Base-by-base conservation (phyloP, 148 eudicot genomes). In the Tetragonia tetragonoides region DNA sequence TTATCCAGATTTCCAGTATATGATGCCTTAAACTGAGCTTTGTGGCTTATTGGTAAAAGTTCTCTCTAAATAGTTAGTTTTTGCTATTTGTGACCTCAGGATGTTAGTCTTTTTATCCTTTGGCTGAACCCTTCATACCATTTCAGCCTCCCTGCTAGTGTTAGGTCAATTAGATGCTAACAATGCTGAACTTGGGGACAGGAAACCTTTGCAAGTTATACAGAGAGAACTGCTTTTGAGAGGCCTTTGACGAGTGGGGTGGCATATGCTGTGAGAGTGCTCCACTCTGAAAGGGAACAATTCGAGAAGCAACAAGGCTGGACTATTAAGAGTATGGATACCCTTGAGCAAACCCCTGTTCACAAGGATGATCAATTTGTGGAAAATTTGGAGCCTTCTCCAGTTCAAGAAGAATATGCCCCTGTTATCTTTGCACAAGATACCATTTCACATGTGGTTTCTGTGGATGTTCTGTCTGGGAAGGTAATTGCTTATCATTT, bases 361-460 rank as follows among this genome's bases (percentile, higher is more conserved):
- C 92, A 90, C 61, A 79, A 89, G 78, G 94, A 87, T 79, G 90
- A 91, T 73, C 84, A 91, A 83, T 78, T 82, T 63, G 85, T 88
- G 4, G 93, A 90, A 67, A 83, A 83, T 40, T 84, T 86, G 41
- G 93, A 91, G 86, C 88, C 90, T 61, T 91, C 97, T 21, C 92
- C 94, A n/a, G 82, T 87, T 79, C 87, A 86, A 71, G 90, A 91
- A 54, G 99, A 95, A 82, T 95, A 95, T 86, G 99, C 99, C 39
- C 99, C 99, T n/a, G 99, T 95, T 44, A 93, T 95, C 77, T 93
- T 95, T 86, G 97, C 99, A 18, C 97, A 95, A 85, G 97, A 93
- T 70, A 95, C 97, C 39, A 81, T 95, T 57, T 81, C 97, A 12
- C 97, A 95, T 79, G 87, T 95, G 46, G 78, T 93, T 79, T 95